Percentiles rank a stretch among this genome's conserved stretches.
Evolutionary conservation across 192 early-diverging fungal genomes (phyloP).

Genomic region (Linnemannia hyalina): DNA sequence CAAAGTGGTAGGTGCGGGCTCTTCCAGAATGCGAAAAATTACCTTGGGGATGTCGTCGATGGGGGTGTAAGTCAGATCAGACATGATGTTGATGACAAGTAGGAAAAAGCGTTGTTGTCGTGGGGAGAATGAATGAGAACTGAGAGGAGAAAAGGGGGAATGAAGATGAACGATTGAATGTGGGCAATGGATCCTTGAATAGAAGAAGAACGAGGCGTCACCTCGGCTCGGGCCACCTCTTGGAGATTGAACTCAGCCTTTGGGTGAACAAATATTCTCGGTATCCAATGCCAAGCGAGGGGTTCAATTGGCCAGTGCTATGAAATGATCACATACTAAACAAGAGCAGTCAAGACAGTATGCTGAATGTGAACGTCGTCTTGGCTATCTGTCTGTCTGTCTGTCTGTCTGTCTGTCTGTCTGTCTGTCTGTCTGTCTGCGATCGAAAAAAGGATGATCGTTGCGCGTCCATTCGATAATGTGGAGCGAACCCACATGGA

Average conservation of each 20-base stretch:
- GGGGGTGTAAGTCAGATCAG: conserved; percentile 27
- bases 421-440: neutral
- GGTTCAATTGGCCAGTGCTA: no score
- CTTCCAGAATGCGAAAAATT: neutral
- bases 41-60: conserved; percentile 29
- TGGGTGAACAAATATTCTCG: no score
- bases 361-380: no score
- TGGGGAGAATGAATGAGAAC: conserved; percentile 9
- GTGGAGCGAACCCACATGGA: neutral
- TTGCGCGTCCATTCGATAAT: neutral
- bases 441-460: neutral
- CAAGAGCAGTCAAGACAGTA: no score
- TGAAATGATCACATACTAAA: no score
- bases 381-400: neutral
- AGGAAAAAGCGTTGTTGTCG: neutral
- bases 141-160: neutral
- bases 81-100: conserved; percentile 1
- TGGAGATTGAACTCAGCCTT: neutral
- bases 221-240: conserved; percentile 19
- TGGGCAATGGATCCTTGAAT: no score
- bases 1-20: neutral
- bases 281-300: no score
- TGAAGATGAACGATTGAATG: neutral
- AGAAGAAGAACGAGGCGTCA: no score
- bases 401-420: neutral